phyloP scores from a whole-genome alignment of 2,329 filamentous ascomycete species.

The Colletotrichum zoysiae region DNA sequence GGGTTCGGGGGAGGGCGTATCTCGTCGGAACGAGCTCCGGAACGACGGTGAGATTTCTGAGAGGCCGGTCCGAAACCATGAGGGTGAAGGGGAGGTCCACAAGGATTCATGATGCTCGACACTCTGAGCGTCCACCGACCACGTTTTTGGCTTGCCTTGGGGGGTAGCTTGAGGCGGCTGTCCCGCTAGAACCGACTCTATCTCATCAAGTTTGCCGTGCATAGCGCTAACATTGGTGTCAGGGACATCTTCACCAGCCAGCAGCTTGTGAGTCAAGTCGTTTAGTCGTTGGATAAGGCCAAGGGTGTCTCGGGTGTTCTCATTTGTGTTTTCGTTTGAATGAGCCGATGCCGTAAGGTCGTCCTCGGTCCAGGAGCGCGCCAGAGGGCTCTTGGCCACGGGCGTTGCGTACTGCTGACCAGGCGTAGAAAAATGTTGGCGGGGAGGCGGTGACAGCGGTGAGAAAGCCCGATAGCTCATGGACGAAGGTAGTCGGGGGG shows the following conservation, averaged over 20 bases:
- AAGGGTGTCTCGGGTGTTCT: conserved; percentile 56
- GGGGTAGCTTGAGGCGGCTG: conserved; percentile 32
- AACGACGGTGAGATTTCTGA: conserved; percentile 56
- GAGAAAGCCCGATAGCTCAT: conserved; percentile 49
- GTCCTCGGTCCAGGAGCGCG: conserved; percentile 39
- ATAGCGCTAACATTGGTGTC: conserved; percentile 51
- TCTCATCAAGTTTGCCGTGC: conserved; percentile 52
- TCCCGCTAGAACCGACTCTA: conserved; percentile 50
- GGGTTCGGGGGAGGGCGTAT: conserved; percentile 37
- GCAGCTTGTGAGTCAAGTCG: conserved; percentile 55
- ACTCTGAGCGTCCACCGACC: conserved; percentile 39
- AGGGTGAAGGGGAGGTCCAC: conserved; percentile 52
- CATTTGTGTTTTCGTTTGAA: conserved; percentile 37
- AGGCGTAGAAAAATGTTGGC: conserved; percentile 47
- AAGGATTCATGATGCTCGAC: conserved; percentile 45
- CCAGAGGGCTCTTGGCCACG: conserved; percentile 41
- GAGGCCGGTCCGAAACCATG: conserved; percentile 54
- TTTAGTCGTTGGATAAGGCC: conserved; percentile 53
- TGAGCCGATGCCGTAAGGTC: conserved; percentile 40
- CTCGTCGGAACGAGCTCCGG: conserved; percentile 44
- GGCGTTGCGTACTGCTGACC: conserved; percentile 46
- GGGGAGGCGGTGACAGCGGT: conserved; percentile 48
- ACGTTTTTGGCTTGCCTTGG: conserved; percentile 39
- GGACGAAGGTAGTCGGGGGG: conserved; percentile 44
- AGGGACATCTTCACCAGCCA: conserved; percentile 50